These are phyloP conservation scores for Cercophora samala DNA, from an alignment of 495 filamentous ascomycete genomes.

Conservation along the genomic window DNA sequence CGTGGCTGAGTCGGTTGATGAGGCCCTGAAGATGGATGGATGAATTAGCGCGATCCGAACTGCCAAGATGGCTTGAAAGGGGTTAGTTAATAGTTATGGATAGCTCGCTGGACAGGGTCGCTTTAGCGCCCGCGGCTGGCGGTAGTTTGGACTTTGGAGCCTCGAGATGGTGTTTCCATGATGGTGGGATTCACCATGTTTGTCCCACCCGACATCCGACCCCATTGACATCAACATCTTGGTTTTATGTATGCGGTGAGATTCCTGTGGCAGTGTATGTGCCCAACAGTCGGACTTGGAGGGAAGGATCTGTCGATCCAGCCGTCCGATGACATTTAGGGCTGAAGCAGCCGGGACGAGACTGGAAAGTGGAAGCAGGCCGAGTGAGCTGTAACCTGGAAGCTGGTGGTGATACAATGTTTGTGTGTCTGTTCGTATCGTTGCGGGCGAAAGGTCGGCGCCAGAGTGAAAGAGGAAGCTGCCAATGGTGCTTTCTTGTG, in stretches of 20 bases:
- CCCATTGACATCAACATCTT: not conserved
- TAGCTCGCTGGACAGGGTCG: not conserved
- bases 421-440: not conserved
- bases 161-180: not conserved
- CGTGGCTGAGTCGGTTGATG: not conserved
- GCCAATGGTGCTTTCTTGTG: not conserved
- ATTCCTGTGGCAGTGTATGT: not conserved
- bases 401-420: not conserved
- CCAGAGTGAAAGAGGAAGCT: conserved; percentile 3
- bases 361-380: too few relatives aligned
- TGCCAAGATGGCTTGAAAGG: too few relatives aligned
- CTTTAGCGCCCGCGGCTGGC: conserved; percentile 25
- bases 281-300: not conserved
- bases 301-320: not conserved
- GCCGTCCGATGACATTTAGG: not conserved
- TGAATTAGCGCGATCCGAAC: too few relatives aligned
- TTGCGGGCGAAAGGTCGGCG: not conserved
- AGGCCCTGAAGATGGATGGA: too few relatives aligned
- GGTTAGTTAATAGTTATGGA: not conserved
- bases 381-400: too few relatives aligned
- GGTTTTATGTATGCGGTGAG: not conserved
- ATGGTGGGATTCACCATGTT: not conserved
- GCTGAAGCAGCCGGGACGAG: not conserved
- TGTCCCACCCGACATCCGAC: not conserved
- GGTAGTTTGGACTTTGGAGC: conserved; percentile 18